Conservation (phyloP, 2,329 filamentous ascomycete species). For the Colletotrichum endophyticum region DNA sequence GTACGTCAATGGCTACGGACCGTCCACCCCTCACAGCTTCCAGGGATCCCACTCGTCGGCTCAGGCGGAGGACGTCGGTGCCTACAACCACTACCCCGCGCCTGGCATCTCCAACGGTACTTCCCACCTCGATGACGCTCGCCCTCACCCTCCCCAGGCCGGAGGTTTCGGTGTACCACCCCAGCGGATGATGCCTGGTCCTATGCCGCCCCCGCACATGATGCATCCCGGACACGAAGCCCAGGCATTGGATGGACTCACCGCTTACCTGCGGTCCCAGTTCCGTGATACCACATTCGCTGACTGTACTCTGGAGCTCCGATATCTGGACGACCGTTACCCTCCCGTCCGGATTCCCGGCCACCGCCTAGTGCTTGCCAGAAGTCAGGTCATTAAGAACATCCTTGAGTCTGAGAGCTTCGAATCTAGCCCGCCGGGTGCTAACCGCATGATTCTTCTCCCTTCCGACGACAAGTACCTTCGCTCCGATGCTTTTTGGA, state of each 20-base stretch:
- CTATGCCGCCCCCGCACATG: slow-evolving; percentile 24
- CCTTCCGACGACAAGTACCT: slow-evolving; percentile 58
- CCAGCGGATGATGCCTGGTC: slow-evolving; percentile 34
- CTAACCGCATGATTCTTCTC: slow-evolving; percentile 46
- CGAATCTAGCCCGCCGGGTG: slow-evolving; percentile 25
- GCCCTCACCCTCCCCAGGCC: slow-evolving; percentile 11
- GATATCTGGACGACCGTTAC: slow-evolving; percentile 43
- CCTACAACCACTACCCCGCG: slow-evolving; percentile 43
- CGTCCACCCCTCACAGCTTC: slow-evolving; percentile 65
- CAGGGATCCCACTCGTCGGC: slow-evolving; percentile 65
- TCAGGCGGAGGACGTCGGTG: slow-evolving; percentile 49
- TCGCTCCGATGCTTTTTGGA: slow-evolving; percentile 60
- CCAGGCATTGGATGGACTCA: slow-evolving; percentile 37
- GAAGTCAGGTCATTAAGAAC: slow-evolving; percentile 46
- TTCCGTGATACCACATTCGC: slow-evolving; percentile 42
- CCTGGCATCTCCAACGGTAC: slow-evolving; percentile 43
- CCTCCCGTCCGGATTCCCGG: slow-evolving; percentile 50
- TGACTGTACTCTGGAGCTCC: slow-evolving; percentile 53
- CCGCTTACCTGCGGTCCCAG: slow-evolving; percentile 42
- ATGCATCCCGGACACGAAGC: slow-evolving; percentile 21
- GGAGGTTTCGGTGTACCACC: slow-evolving; percentile 24
- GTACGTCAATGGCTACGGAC: slow-evolving; percentile 48
- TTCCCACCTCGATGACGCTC: slow-evolving; percentile 32
- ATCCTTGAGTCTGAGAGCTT: slow-evolving; percentile 22
- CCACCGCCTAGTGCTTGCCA: slow-evolving; percentile 61